These are phyloP conservation scores for Salmacisia buchloeana DNA, from an alignment of 1,284 basidiomycete species.

Conservation along the genomic window DNA sequence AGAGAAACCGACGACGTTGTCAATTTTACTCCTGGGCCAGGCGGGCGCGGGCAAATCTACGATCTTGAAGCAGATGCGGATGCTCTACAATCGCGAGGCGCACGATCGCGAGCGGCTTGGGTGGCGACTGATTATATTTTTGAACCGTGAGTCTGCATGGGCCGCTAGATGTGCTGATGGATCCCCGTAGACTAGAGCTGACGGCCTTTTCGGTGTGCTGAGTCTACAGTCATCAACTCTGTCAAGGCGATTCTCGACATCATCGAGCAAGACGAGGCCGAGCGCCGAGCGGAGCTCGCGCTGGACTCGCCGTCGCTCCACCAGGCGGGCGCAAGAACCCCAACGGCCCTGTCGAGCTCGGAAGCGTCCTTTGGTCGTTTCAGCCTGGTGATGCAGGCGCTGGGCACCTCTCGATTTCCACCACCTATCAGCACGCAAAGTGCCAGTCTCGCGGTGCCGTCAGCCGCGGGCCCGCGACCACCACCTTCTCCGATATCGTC, in stretches of 20 bases:
- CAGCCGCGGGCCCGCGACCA: not conserved
- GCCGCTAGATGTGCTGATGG: too few relatives aligned
- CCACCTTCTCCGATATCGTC: not conserved
- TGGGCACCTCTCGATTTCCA: not conserved
- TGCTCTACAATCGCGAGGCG: slow-evolving; percentile 30
- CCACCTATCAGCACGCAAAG: not conserved
- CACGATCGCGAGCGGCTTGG: slow-evolving; percentile 24
- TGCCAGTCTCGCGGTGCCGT: not conserved
- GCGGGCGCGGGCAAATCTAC: slow-evolving; percentile 36
- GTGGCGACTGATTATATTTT: slow-evolving; percentile 24
- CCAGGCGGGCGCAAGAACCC: too few relatives aligned
- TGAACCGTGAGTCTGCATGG: slow-evolving; percentile 25
- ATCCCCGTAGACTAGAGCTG: not conserved
- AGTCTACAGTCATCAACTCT: slow-evolving; percentile 12
- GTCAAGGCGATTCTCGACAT: slow-evolving; percentile 20
- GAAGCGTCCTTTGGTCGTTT: not conserved
- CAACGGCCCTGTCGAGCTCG: too few relatives aligned
- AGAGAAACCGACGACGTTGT: too few relatives aligned
- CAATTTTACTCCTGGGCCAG: slow-evolving; percentile 26
- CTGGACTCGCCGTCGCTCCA: too few relatives aligned
- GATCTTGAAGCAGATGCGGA: slow-evolving; percentile 35
- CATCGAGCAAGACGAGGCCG: not conserved
- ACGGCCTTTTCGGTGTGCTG: not conserved
- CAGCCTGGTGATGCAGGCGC: not conserved
- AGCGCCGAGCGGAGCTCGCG: not conserved